Percentiles rank a stretch among this genome's conserved stretches.
phyloP scores from a whole-genome alignment of 495 filamentous ascomycete genomes.

The Geopyxis carbonaria region DNA sequence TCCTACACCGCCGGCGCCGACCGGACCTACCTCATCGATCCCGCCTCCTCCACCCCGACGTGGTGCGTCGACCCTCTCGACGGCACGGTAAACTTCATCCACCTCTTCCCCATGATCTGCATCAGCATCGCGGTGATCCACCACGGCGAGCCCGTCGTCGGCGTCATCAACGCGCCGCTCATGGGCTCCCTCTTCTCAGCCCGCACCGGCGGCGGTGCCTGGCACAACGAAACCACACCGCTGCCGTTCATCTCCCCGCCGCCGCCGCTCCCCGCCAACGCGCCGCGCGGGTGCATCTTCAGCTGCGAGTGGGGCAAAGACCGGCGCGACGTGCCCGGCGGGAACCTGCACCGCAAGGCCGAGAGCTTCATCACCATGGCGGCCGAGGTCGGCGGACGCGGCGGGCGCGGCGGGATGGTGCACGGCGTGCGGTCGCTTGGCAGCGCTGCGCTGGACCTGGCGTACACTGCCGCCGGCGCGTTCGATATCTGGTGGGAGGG shows the following conservation, averaged over 20 bases:
- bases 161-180: conserved; percentile 49
- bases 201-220: conserved; percentile 33
- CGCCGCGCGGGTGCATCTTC: conserved; percentile 48
- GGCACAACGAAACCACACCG: conserved; percentile 34
- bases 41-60: conserved; percentile 32
- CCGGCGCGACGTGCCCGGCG: conserved; percentile 40
- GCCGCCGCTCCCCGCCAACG: conserved; percentile 34
- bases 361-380: conserved; percentile 58
- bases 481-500: conserved; percentile 79
- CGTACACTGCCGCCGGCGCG: conserved; percentile 54
- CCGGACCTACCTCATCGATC: conserved; percentile 43
- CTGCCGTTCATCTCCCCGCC: conserved; percentile 43
- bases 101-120: conserved; percentile 59
- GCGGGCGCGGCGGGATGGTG: conserved; percentile 61
- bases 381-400: conserved; percentile 38
- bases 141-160: conserved; percentile 38
- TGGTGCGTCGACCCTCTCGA: conserved; percentile 57
- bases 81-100: conserved; percentile 57
- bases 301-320: conserved; percentile 61
- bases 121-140: conserved; percentile 48
- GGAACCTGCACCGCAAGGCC: conserved; percentile 48
- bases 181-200: conserved; percentile 47
- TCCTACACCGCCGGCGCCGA: conserved; percentile 42
- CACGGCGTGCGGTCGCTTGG: conserved; percentile 55
- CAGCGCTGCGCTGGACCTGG: conserved; percentile 63